Evolutionary conservation across 2,329 filamentous ascomycete species (phyloP), one percentile per base, ranked within the genome.

Genomic region (Neoascochyta sp.): DNA sequence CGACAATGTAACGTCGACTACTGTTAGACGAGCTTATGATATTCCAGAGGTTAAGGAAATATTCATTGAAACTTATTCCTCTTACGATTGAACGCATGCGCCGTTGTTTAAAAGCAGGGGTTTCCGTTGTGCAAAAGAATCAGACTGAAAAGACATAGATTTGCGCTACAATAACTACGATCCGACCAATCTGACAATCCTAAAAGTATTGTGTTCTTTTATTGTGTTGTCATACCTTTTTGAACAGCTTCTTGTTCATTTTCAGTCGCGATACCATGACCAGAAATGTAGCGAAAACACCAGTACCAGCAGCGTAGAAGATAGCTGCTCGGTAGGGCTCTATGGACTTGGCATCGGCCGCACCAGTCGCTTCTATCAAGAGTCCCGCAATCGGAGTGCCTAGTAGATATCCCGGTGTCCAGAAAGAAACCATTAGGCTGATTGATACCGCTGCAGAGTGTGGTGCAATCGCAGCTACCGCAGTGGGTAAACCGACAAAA

Each of bases 401-500:
- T 39, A 57, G 48, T 2, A 59, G 31, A 32, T 58, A 52, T 0
- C 54, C 54, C 3, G 32, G 43, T 2, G 43, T 41, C 48, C 45
- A 59, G 1, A 52, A 54, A 7, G 47, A 54, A 1, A 52, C 45
- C 2, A 50, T 42, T 41, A 57, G 50, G 7, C 45, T 46, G 43
- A 60, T 59, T 2, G 47, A 51, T 0, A 55, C 43, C 2, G 48
- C 39, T 7, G 56, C 54, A 26, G 49, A 31, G 12, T 47, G 47
- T 3, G 53, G 53, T 3, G 53, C 48, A 17, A 59, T 52, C 1
- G 35, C 39, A 3, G 52, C 54, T 1, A 52, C 53, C 7, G 56
- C 54, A 5, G 48, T 59, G 2, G 53, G 56, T 14, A 55, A 24
- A 5, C 42, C 52, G 2, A 52, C 54, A 23, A 57, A 59, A 31